Evolutionary conservation across 352 stramenopile genomes (phyloP).

Genomic region (Phytophthora colocasiae): DNA sequence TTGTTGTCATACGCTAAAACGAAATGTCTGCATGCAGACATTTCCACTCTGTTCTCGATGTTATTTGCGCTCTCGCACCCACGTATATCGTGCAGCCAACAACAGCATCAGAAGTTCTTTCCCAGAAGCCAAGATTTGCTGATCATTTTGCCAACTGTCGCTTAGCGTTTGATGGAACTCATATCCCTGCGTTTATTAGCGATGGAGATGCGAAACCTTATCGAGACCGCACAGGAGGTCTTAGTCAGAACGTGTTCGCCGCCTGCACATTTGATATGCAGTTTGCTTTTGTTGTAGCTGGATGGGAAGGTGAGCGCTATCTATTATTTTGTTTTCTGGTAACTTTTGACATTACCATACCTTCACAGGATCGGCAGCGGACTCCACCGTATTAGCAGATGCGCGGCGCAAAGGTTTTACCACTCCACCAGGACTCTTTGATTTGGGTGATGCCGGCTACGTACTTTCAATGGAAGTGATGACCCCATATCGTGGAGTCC

Average conservation of each 20-base stretch:
- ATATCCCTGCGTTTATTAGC: conserved; percentile 5
- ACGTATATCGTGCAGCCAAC: conserved; percentile 5
- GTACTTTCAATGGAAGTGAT: conserved; percentile 17
- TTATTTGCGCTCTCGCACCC: background rate
- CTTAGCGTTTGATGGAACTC: conserved; percentile 20
- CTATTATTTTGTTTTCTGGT: background rate
- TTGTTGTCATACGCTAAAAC: background rate
- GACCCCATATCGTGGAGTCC: conserved; percentile 23
- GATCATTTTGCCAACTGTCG: conserved; percentile 14
- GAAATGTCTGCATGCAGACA: conserved; percentile 1
- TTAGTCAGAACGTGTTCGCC: conserved; percentile 35
- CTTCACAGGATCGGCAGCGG: background rate
- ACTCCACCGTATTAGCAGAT: conserved; percentile 17
- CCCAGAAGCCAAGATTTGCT: conserved; percentile 13
- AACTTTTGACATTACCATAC: background rate
- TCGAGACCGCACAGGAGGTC: conserved; percentile 22
- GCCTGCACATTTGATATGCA: conserved; percentile 31
- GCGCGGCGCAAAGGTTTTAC: conserved; percentile 8
- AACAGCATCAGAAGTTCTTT: background rate
- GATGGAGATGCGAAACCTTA: conserved; percentile 19
- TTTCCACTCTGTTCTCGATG: conserved; percentile 8
- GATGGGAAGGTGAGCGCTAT: background rate
- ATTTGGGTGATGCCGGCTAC: conserved; percentile 30
- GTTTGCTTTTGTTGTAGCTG: conserved; percentile 24
- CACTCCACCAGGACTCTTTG: conserved; percentile 17